A percentile compares a stretch with the other conserved stretches of the same genome.
phyloP scores from a whole-genome alignment of 1,284 basidiomycete genomes.

The Sporisorium scitamineum region DNA sequence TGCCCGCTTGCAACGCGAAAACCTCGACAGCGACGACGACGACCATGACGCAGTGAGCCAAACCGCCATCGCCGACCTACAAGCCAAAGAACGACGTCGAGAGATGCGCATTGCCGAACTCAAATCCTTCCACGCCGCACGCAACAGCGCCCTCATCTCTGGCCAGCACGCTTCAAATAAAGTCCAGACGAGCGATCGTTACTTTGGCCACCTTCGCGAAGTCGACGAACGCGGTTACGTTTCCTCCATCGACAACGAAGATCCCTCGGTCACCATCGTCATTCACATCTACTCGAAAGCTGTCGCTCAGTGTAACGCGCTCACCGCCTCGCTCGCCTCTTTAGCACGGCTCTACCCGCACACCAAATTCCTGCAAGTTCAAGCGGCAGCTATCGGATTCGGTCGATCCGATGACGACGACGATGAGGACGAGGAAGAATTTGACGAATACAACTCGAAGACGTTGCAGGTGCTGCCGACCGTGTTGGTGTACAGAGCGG shows the following conservation, averaged over 20 bases:
- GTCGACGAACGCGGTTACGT: constrained; percentile 59
- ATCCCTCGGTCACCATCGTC: constrained; percentile 41
- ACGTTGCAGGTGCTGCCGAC: constrained; percentile 58
- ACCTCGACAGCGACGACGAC: constrained; percentile 23
- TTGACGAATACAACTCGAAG: constrained; percentile 44
- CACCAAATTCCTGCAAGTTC: constrained; percentile 61
- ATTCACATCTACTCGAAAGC: constrained; percentile 63
- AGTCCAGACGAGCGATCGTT: constrained; percentile 17
- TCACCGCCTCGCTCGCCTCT: constrained; percentile 48
- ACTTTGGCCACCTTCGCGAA: constrained; percentile 62
- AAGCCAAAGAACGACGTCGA: constrained; percentile 42
- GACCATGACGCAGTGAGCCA: constrained; percentile 21
- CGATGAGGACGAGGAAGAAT: constrained; percentile 48
- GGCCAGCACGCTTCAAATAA: neutral
- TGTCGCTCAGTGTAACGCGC: constrained; percentile 49
- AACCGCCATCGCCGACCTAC: constrained; percentile 43
- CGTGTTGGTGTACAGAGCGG: constrained; percentile 57
- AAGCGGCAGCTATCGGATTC: constrained; percentile 59
- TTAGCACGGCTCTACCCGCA: constrained; percentile 54
- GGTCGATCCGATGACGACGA: constrained; percentile 14
- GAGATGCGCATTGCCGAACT: constrained; percentile 51
- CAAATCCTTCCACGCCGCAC: constrained; percentile 20
- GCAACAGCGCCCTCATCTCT: constrained; percentile 10
- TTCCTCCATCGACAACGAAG: constrained; percentile 56
- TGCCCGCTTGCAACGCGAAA: constrained; percentile 8